These are phyloP conservation scores for Phytopythium helicoides DNA, from an alignment of 352 stramenopile species.

Conservation along the genomic window DNA sequence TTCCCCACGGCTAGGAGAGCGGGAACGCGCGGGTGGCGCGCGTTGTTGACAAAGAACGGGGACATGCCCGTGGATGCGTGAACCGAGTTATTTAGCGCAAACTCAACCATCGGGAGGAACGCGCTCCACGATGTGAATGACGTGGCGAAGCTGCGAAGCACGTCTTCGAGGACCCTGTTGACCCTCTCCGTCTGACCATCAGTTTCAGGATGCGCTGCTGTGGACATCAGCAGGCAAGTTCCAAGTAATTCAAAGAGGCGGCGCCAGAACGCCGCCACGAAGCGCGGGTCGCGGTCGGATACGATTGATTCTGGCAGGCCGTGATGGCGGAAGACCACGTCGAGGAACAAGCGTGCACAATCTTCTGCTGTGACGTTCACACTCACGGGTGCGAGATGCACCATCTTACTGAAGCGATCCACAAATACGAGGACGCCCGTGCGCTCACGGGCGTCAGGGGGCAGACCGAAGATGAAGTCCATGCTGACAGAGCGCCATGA, in stretches of 20 bases:
- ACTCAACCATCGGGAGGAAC: slow-evolving; percentile 19
- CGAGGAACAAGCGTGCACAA: slow-evolving; percentile 20
- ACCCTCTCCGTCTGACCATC: slow-evolving; percentile 28
- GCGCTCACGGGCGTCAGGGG: slow-evolving; percentile 4
- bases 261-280: slow-evolving; percentile 15
- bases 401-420: slow-evolving; percentile 29
- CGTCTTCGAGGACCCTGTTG: slow-evolving; percentile 19
- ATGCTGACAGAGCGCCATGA: slow-evolving; percentile 13
- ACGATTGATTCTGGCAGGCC: too few relatives aligned
- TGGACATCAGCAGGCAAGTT: slow-evolving; percentile 17
- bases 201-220: slow-evolving; percentile 14
- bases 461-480: slow-evolving; percentile 23
- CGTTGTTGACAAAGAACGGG: slow-evolving; percentile 22
- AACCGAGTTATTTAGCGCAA: slow-evolving; percentile 17
- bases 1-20: too few relatives aligned
- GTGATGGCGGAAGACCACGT: slow-evolving; percentile 17
- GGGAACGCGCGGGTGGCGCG: too few relatives aligned
- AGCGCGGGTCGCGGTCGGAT: too few relatives aligned
- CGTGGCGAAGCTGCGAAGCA: slow-evolving; percentile 17
- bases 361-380: slow-evolving; percentile 12
- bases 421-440: slow-evolving; percentile 24
- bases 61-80: slow-evolving; percentile 20
- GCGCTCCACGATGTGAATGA: too few relatives aligned
- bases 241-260: slow-evolving; percentile 14
- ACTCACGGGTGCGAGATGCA: slow-evolving; percentile 9